Conservation (phyloP, 2,329 filamentous ascomycete species). For the Botrytis tulipae region DNA sequence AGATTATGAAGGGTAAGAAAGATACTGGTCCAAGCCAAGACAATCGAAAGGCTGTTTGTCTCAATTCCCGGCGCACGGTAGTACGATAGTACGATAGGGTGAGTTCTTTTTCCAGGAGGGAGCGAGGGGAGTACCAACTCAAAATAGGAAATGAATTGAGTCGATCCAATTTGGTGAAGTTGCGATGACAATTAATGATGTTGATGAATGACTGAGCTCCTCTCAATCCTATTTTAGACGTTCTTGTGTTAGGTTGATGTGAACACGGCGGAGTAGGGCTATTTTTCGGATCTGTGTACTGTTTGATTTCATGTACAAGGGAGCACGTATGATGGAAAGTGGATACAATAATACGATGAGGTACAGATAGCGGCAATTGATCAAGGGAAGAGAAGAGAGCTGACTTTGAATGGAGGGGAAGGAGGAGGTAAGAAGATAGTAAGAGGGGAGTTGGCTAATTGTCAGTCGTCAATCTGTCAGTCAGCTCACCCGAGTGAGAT, state of each 20-base stretch:
- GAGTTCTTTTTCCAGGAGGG: not conserved
- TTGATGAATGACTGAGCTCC: not conserved
- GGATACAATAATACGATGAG: conserved; percentile 6
- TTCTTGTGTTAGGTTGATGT: not conserved
- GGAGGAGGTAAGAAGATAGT: not conserved
- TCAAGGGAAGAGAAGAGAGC: not conserved
- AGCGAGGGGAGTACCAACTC: conserved; percentile 1
- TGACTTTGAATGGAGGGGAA: not conserved
- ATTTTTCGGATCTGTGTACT: conserved; percentile 8
- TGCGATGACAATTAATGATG: not conserved
- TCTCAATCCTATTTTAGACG: conserved; percentile 7
- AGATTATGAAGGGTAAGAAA: not conserved
- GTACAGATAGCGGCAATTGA: conserved; percentile 5
- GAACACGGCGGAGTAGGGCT: conserved; percentile 4
- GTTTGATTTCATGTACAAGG: conserved; percentile 9
- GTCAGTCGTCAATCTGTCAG: not conserved
- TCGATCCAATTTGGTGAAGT: conserved; percentile 7
- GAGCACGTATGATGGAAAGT: not conserved
- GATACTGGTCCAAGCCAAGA: conserved; percentile 12
- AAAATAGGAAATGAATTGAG: not conserved
- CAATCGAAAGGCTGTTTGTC: not conserved
- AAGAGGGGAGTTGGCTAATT: not conserved
- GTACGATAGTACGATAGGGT: conserved; percentile 9
- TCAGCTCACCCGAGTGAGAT: conserved; percentile 9
- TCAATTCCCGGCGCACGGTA: conserved; percentile 16